Evolutionary conservation across 2,329 filamentous ascomycete species (phyloP).

Genomic region (Calonectria honghensis): DNA sequence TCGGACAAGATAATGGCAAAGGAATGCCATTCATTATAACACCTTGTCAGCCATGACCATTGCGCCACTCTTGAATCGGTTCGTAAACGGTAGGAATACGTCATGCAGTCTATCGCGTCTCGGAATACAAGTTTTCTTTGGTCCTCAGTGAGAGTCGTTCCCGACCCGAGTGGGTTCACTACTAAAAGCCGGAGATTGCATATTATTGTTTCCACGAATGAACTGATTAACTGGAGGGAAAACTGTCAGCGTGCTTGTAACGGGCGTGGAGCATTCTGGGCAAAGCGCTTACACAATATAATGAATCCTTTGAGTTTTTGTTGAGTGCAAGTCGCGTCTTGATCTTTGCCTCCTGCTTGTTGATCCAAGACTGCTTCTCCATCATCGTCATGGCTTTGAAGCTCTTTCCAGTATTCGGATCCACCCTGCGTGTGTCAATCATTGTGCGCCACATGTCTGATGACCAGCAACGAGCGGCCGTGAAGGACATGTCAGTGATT

Average conservation of each 20-base stretch:
- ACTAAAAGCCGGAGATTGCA: slow-evolving; percentile 28
- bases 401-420: slow-evolving; percentile 32
- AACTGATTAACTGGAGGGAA: slow-evolving; percentile 14
- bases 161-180: slow-evolving; percentile 28
- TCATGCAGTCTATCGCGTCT: slow-evolving; percentile 36
- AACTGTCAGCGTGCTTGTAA: neutral
- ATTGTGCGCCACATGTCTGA: slow-evolving; percentile 38
- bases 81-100: slow-evolving; percentile 29
- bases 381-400: slow-evolving; percentile 35
- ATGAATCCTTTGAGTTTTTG: slow-evolving; percentile 3
- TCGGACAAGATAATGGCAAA: slow-evolving; percentile 34
- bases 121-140: slow-evolving; percentile 32
- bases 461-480: slow-evolving; percentile 35
- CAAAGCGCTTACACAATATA: slow-evolving; percentile 25
- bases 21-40: slow-evolving; percentile 37
- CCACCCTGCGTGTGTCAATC: slow-evolving; percentile 34
- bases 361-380: slow-evolving; percentile 31
- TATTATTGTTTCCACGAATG: slow-evolving; percentile 33
- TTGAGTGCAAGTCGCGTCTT: slow-evolving; percentile 9
- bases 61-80: slow-evolving; percentile 24
- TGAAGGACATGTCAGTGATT: slow-evolving; percentile 41
- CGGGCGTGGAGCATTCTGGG: neutral
- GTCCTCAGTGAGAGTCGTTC: slow-evolving; percentile 20
- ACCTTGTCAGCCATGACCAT: slow-evolving; percentile 34
- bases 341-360: slow-evolving; percentile 23